These are phyloP conservation scores for Carpinus viminea DNA, from an alignment of 306 rosid species.

Conservation along the genomic window DNA sequence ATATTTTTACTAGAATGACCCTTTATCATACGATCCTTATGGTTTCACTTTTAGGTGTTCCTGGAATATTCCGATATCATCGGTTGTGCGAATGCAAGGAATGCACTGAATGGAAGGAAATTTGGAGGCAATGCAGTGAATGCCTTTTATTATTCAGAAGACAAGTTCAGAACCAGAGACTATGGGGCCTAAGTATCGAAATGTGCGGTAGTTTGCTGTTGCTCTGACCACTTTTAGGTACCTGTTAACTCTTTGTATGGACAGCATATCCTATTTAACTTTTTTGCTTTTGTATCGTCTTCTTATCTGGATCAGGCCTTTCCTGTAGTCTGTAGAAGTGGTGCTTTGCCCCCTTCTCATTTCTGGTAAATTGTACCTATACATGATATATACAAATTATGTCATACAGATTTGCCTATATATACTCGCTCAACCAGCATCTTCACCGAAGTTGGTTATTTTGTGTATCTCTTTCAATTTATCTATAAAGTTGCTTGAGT, in stretches of 20 bases:
- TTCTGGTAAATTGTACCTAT: no score
- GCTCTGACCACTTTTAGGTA: background rate
- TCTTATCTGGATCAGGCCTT: no score
- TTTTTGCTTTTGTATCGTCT: background rate
- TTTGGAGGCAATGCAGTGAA: conserved; percentile 66
- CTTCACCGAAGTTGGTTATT: no score
- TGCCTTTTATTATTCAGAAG: conserved; percentile 70
- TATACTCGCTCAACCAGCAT: no score
- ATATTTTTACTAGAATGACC: background rate
- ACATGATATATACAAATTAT: no score
- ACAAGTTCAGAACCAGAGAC: conserved; percentile 48
- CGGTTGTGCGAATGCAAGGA: conserved; percentile 56
- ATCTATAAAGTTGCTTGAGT: no score
- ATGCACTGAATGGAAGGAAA: conserved; percentile 68
- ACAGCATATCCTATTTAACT: background rate
- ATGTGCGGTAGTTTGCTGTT: background rate
- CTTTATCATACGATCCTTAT: background rate
- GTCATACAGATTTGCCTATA: no score
- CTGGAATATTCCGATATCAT: conserved; percentile 61
- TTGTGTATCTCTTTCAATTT: no score
- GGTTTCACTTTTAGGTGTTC: conserved; percentile 61
- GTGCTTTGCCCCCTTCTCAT: no score
- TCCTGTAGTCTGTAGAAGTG: no score
- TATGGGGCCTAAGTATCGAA: conserved; percentile 35
- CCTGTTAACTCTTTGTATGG: background rate